Evolutionary conservation across 1,284 basidiomycete species (phyloP).

Genomic region (Leccinum griseonigrum): DNA sequence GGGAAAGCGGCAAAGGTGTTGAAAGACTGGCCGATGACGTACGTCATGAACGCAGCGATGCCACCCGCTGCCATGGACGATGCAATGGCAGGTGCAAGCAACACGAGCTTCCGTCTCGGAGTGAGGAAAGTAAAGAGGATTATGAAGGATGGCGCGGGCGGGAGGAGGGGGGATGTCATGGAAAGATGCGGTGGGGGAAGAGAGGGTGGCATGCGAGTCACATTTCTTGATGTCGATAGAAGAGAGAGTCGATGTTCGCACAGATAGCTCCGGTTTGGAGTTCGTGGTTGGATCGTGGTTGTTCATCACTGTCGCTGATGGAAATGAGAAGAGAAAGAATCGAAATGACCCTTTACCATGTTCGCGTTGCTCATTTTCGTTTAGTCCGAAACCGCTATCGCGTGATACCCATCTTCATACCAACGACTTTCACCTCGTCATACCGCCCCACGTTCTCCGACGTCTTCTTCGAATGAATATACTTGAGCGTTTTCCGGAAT

Average conservation of each 20-base stretch:
- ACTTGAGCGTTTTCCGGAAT: too few species aligned
- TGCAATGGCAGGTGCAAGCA: constrained; percentile 72
- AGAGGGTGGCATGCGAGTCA: constrained; percentile 2
- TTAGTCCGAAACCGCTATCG: constrained; percentile 4
- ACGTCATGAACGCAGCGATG: constrained; percentile 79
- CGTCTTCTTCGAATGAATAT: too few species aligned
- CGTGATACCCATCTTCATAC: too few species aligned
- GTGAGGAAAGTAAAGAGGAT: constrained; percentile 57
- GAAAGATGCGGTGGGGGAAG: constrained; percentile 15
- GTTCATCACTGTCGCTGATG: constrained; percentile 26
- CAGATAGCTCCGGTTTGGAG: constrained; percentile 11
- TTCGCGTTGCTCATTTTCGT: constrained; percentile 23
- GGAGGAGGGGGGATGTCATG: constrained; percentile 10
- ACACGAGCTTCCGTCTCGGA: constrained; percentile 43
- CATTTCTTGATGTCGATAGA: constrained; percentile 22
- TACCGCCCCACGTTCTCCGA: too few species aligned
- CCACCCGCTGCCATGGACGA: constrained; percentile 72
- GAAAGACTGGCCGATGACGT: constrained; percentile 85
- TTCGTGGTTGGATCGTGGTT: constrained; percentile 27
- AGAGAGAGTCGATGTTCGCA: constrained; percentile 20
- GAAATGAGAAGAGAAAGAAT: not conserved
- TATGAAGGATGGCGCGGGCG: constrained; percentile 43
- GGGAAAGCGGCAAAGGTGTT: constrained; percentile 69
- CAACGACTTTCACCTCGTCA: too few species aligned
- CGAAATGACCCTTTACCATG: not conserved